Percentiles rank a stretch among this genome's conserved stretches.
phyloP scores from a whole-genome alignment of 192 early-diverging fungal species.

The Phlyctochytrium bullatum region DNA sequence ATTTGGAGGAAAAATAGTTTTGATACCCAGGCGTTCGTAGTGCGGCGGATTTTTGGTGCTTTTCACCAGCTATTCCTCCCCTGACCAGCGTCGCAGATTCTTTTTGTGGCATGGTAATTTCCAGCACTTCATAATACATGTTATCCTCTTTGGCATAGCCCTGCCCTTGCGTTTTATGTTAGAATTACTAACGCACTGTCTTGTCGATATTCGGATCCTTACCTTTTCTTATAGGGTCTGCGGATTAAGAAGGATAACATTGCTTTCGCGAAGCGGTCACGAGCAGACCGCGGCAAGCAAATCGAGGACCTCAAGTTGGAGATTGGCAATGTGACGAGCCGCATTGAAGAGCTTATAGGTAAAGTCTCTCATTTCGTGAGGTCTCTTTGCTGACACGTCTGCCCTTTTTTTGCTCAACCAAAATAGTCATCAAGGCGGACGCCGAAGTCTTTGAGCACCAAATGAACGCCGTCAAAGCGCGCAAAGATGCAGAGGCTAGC shows the following conservation, averaged over 20 bases:
- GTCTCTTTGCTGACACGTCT: too few relatives aligned
- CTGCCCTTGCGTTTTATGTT: too few relatives aligned
- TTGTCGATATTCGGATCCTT: too few relatives aligned
- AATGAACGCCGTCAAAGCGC: conserved; percentile 14
- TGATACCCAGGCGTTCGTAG: too few relatives aligned
- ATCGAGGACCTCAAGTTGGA: conserved; percentile 39
- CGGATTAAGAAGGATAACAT: conserved; percentile 33
- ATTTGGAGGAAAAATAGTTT: too few relatives aligned
- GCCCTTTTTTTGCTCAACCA: not conserved
- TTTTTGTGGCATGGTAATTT: too few relatives aligned
- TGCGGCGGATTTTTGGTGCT: too few relatives aligned
- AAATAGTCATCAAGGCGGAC: conserved; percentile 24
- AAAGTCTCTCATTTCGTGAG: conserved; percentile 18
- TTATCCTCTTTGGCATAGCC: too few relatives aligned
- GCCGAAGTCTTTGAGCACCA: conserved; percentile 30
- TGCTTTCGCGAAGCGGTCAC: conserved; percentile 13
- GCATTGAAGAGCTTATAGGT: conserved; percentile 35
- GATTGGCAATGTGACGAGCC: conserved; percentile 24
- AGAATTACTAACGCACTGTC: too few relatives aligned
- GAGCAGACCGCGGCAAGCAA: conserved; percentile 3
- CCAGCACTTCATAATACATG: too few relatives aligned
- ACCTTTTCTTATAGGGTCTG: conserved; percentile 26
- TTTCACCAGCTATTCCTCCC: too few relatives aligned
- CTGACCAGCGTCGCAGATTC: too few relatives aligned
- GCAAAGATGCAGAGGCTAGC: conserved; percentile 2